These are phyloP conservation scores for Aspergillus nanangensis DNA, from an alignment of 495 filamentous ascomycete species.

Conservation along the genomic window DNA sequence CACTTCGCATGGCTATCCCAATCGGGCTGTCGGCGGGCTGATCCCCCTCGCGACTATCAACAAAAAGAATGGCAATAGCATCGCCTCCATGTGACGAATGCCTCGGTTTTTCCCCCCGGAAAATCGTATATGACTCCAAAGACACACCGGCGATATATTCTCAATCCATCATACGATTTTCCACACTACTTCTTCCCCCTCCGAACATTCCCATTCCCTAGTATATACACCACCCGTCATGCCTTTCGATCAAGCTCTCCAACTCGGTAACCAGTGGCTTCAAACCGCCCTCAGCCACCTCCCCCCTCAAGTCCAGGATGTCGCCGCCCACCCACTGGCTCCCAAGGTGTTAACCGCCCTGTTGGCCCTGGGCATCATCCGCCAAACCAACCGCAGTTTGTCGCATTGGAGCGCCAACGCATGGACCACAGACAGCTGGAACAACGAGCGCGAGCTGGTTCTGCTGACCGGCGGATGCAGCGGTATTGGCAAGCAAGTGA, in stretches of 20 bases:
- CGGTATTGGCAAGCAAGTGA: constrained; percentile 52
- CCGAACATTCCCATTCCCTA: not conserved
- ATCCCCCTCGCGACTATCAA: too few relatives aligned
- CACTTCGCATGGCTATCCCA: too few relatives aligned
- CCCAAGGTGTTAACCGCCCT: constrained; percentile 26
- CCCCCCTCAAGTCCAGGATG: constrained; percentile 24
- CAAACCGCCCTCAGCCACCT: constrained; percentile 23
- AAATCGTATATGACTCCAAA: too few relatives aligned
- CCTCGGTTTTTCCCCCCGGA: too few relatives aligned
- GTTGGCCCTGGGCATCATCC: constrained; percentile 32
- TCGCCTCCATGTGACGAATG: too few relatives aligned
- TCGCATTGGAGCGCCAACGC: constrained; percentile 44
- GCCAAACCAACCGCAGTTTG: constrained; percentile 35
- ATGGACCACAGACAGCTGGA: constrained; percentile 39
- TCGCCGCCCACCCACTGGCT: constrained; percentile 21
- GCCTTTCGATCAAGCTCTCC: constrained; percentile 18
- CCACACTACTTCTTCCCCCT: too few relatives aligned
- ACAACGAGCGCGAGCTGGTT: constrained; percentile 47
- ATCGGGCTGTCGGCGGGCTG: too few relatives aligned
- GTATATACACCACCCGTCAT: constrained; percentile 8
- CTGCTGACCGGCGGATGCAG: constrained; percentile 55
- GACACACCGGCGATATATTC: too few relatives aligned
- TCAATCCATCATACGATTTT: too few relatives aligned
- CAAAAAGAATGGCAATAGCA: too few relatives aligned
- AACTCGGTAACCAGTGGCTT: constrained; percentile 24